phyloP scores from a whole-genome alignment of 1,284 basidiomycete genomes.

The Sporisorium scitamineum region DNA sequence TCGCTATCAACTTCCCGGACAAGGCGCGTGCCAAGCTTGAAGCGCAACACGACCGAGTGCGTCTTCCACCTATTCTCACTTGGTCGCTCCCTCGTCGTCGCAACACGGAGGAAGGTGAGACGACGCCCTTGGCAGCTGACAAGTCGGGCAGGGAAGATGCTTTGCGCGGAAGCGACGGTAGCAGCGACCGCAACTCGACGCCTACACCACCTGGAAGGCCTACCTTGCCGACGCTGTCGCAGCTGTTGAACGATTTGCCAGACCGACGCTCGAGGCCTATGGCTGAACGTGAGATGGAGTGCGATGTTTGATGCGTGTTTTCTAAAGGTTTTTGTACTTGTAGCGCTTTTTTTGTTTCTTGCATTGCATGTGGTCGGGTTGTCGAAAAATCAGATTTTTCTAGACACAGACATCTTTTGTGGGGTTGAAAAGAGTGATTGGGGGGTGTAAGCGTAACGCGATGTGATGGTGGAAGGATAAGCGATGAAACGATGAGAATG shows the following conservation, averaged over 20 bases:
- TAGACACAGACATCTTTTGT: background rate
- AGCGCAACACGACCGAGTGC: slow-evolving; percentile 16
- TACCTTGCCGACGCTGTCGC: slow-evolving; percentile 50
- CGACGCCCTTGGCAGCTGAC: slow-evolving; percentile 18
- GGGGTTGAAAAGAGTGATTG: too few relatives aligned
- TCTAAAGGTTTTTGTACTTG: background rate
- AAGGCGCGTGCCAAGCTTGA: slow-evolving; percentile 27
- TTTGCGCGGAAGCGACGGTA: background rate
- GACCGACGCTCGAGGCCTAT: slow-evolving; percentile 11
- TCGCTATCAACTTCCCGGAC: slow-evolving; percentile 61
- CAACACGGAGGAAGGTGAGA: slow-evolving; percentile 27
- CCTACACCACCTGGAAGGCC: slow-evolving; percentile 42
- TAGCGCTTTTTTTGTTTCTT: background rate
- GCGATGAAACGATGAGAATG: too few relatives aligned
- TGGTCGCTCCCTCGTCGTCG: background rate
- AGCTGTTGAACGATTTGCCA: slow-evolving; percentile 51
- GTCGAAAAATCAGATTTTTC: background rate
- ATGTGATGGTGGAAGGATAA: too few relatives aligned
- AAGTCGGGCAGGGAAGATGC: background rate
- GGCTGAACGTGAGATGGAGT: slow-evolving; percentile 43
- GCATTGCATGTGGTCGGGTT: background rate
- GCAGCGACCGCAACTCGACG: slow-evolving; percentile 37
- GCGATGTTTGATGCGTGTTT: slow-evolving; percentile 23
- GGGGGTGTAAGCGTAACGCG: too few relatives aligned
- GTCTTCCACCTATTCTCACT: slow-evolving; percentile 42